Percentiles rank a stretch among this genome's conserved stretches.
Evolutionary conservation across 2,329 filamentous ascomycete species (phyloP).

Genomic region (Fusarium avenaceum): DNA sequence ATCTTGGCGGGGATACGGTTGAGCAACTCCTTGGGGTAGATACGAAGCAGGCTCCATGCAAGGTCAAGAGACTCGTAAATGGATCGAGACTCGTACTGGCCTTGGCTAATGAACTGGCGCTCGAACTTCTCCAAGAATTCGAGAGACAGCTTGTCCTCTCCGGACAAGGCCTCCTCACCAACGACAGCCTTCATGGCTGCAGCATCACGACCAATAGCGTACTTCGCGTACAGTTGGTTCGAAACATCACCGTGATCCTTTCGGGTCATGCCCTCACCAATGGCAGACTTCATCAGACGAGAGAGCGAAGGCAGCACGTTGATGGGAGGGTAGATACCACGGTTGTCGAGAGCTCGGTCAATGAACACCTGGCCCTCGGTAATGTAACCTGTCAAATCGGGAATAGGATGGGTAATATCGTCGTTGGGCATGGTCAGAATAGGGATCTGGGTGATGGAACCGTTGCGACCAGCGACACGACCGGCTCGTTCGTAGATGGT

Average conservation of each 20-base stretch:
- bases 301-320: conserved; percentile 98
- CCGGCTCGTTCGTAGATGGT: conserved; percentile 99
- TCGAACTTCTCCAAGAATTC: conserved; percentile 99
- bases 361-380: conserved; percentile 99
- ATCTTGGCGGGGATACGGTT: conserved; percentile 92
- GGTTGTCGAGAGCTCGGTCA: conserved; percentile 93
- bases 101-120: conserved; percentile 92
- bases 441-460: conserved; percentile 98
- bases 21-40: conserved; percentile 97
- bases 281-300: conserved; percentile 99
- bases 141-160: conserved; percentile 96
- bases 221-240: conserved; percentile 99
- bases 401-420: conserved; percentile 99
- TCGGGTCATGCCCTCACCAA: conserved; percentile 95
- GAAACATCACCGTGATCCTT: conserved; percentile 98
- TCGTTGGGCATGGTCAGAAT: conserved; percentile 99
- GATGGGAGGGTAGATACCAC: conserved; percentile 98
- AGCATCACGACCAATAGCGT: conserved; percentile 97
- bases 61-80: conserved; percentile 96
- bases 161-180: conserved; percentile 94
- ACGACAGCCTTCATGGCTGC: conserved; percentile 99
- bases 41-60: conserved; percentile 95
- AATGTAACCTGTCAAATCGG: conserved; percentile 98
- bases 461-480: conserved; percentile 95
- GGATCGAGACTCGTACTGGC: conserved; percentile 88